A percentile compares a stretch with the other conserved stretches of the same genome.
phyloP scores from a whole-genome alignment of 164 flowering plant genomes.

The Liriodendron chinense region DNA sequence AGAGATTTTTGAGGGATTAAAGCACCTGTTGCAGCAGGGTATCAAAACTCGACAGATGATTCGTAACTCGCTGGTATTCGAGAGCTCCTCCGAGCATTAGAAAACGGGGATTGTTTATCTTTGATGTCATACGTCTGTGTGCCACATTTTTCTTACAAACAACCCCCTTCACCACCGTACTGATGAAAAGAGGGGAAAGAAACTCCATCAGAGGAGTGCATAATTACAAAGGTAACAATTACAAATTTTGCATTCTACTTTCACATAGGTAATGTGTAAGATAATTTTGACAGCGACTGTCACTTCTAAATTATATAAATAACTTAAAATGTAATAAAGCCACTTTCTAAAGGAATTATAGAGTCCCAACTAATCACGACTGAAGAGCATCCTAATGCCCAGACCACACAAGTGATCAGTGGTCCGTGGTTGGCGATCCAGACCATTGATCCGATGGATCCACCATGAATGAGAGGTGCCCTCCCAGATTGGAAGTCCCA shows the following conservation, averaged over 20 bases:
- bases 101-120: constrained; percentile 66
- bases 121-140: constrained; percentile 88
- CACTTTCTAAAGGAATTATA: too few species aligned
- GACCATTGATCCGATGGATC: too few species aligned
- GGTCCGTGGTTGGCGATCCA: too few species aligned
- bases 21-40: constrained; percentile 89
- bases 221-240: too few species aligned
- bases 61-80: constrained; percentile 90
- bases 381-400: too few species aligned
- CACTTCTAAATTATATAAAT: too few species aligned
- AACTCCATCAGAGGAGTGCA: constrained; percentile 9
- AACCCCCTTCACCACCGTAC: constrained; percentile 84
- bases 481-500: background rate
- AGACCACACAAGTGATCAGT: too few species aligned
- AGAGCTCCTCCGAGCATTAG: constrained; percentile 94
- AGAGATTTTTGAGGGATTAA: background rate
- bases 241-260: background rate
- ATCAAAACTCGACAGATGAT: constrained; percentile 82
- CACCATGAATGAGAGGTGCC: too few species aligned
- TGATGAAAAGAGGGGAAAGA: constrained; percentile 25
- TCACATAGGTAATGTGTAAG: too few species aligned
- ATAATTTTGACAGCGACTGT: too few species aligned
- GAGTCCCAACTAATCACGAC: too few species aligned
- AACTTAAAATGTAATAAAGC: too few species aligned
- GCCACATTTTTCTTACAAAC: constrained; percentile 99